phyloP scores from a whole-genome alignment of 2,329 filamentous ascomycete genomes.

The Alternaria novae-zelandiae region DNA sequence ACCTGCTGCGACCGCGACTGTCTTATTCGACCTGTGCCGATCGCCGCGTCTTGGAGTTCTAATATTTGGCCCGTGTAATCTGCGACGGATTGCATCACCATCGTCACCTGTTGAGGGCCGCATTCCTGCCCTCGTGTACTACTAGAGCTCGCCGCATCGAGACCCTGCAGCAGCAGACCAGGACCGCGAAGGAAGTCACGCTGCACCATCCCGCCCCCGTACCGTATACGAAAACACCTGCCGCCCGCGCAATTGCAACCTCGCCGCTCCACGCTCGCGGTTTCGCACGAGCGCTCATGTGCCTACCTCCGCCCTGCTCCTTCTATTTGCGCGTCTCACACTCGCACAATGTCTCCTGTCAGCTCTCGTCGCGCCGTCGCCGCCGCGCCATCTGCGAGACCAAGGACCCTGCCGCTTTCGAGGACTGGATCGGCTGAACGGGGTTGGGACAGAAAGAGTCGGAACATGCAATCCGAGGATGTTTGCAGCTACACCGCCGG shows the following conservation, averaged over 20 bases:
- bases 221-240: slow-evolving; percentile 3
- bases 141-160: slow-evolving; percentile 23
- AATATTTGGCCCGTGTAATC: slow-evolving; percentile 3
- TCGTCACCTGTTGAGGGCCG: slow-evolving; percentile 15
- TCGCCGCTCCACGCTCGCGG: slow-evolving; percentile 32
- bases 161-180: slow-evolving; percentile 22
- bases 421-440: slow-evolving; percentile 45
- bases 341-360: slow-evolving; percentile 44
- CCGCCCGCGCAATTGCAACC: slow-evolving; percentile 8
- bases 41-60: slow-evolving; percentile 6
- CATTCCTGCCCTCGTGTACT: slow-evolving; percentile 19
- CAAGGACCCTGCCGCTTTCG: slow-evolving; percentile 41
- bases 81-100: slow-evolving; percentile 23
- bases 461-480: slow-evolving; percentile 2
- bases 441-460: slow-evolving; percentile 20
- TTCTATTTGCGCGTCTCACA: slow-evolving; percentile 45
- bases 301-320: slow-evolving; percentile 43
- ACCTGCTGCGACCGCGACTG: slow-evolving; percentile 11
- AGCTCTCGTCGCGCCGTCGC: slow-evolving; percentile 41
- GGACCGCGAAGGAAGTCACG: slow-evolving; percentile 20
- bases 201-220: slow-evolving; percentile 7
- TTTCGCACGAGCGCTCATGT: slow-evolving; percentile 45
- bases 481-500: slow-evolving; percentile 20
- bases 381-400: slow-evolving; percentile 43
- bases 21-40: slow-evolving; percentile 4